phyloP scores from a whole-genome alignment of 2,329 filamentous ascomycete genomes.

The Zasmidium angulare region DNA sequence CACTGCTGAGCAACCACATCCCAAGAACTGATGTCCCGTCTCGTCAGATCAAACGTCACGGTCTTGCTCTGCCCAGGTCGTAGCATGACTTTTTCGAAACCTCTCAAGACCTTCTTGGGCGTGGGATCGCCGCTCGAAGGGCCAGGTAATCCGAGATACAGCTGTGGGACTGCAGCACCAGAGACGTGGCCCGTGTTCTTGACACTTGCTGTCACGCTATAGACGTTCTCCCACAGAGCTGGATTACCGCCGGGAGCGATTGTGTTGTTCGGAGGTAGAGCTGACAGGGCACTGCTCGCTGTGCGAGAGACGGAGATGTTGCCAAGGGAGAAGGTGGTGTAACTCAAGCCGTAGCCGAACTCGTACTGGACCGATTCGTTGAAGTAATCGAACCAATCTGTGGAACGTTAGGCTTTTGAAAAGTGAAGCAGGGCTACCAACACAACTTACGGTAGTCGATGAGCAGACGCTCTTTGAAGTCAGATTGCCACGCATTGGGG shows the following conservation, averaged over 20 bases:
- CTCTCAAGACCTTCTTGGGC: constrained; percentile 47
- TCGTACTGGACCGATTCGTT: constrained; percentile 32
- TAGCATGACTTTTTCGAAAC: constrained; percentile 44
- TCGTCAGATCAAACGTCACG: constrained; percentile 36
- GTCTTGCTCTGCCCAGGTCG: constrained; percentile 25
- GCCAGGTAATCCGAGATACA: constrained; percentile 49
- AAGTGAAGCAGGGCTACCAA: background rate
- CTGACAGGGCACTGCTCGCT: constrained; percentile 39
- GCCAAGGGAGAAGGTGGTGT: constrained; percentile 28
- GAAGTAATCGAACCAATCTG: constrained; percentile 46
- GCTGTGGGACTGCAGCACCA: constrained; percentile 58
- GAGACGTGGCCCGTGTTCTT: constrained; percentile 60
- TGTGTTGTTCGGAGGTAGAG: constrained; percentile 55
- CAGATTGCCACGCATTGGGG: constrained; percentile 46
- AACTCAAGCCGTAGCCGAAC: constrained; percentile 29
- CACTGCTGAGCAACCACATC: constrained; percentile 36
- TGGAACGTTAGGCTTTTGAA: background rate
- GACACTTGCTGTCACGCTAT: constrained; percentile 53
- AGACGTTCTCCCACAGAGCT: constrained; percentile 59
- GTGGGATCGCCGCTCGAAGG: constrained; percentile 47
- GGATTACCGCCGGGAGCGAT: constrained; percentile 60
- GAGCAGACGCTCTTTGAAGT: constrained; percentile 53
- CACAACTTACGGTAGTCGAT: constrained; percentile 51
- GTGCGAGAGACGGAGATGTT: constrained; percentile 13
- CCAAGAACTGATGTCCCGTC: constrained; percentile 39